Evolutionary conservation across 2,329 filamentous ascomycete species (phyloP).

Genomic region (Epichloe bromicola): DNA sequence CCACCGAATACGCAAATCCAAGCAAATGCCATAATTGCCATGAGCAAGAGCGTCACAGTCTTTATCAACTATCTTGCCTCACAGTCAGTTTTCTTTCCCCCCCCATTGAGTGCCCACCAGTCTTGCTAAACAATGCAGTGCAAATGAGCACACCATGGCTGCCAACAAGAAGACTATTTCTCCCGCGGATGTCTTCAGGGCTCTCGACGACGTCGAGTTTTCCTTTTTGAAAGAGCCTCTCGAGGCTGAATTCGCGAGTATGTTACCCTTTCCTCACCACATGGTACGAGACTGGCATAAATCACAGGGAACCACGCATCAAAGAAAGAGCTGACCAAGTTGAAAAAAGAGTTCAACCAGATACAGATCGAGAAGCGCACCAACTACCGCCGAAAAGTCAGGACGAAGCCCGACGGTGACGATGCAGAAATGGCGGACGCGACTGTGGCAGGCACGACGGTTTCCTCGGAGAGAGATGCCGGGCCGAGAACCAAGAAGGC

Average conservation of each 20-base stretch:
- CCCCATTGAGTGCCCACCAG: too few relatives aligned
- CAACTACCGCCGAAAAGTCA: conserved; percentile 56
- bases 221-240: conserved; percentile 59
- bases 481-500: conserved; percentile 29
- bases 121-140: conserved; percentile 32
- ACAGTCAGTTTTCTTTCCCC: conserved; percentile 34
- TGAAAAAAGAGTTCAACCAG: conserved; percentile 50
- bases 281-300: too few relatives aligned
- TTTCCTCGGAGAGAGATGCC: conserved; percentile 16
- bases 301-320: too few relatives aligned
- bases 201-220: conserved; percentile 65
- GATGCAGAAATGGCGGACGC: conserved; percentile 28
- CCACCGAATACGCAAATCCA: conserved; percentile 74
- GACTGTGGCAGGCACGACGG: conserved; percentile 22
- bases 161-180: conserved; percentile 68
- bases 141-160: conserved; percentile 55
- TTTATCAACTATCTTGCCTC: conserved; percentile 71
- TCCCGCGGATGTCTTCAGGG: conserved; percentile 62
- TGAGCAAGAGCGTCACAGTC: conserved; percentile 71
- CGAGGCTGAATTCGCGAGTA: conserved; percentile 66
- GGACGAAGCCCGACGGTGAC: conserved; percentile 36
- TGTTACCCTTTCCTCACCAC: conserved; percentile 15
- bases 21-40: conserved; percentile 64
- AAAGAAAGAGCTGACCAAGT: too few relatives aligned
- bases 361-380: conserved; percentile 64